Conservation (phyloP, 495 filamentous ascomycete genomes). For the Wilcoxina mikolae region DNA sequence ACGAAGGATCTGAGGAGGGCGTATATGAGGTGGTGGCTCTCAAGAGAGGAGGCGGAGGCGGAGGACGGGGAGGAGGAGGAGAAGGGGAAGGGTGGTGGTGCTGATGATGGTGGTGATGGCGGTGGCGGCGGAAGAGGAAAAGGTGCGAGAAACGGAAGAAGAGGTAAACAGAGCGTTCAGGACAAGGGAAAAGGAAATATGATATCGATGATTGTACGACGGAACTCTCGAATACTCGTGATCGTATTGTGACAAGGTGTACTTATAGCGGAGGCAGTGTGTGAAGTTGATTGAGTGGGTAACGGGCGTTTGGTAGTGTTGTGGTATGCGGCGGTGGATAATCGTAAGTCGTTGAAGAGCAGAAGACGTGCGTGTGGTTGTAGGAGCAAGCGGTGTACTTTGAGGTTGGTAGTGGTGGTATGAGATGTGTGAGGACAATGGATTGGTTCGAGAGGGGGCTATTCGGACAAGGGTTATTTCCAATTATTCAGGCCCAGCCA, state of each 20-base stretch:
- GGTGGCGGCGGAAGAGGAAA: neutral
- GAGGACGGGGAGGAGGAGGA: constrained; percentile 8
- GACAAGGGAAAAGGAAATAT: too few relatives aligned
- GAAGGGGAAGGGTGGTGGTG: neutral
- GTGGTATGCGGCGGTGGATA: neutral
- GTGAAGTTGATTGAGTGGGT: neutral
- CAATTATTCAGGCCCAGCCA: too few relatives aligned
- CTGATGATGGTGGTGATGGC: neutral
- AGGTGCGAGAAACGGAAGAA: neutral
- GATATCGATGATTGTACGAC: too few relatives aligned
- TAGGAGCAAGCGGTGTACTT: neutral
- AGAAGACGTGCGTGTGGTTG: too few relatives aligned
- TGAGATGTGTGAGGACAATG: neutral
- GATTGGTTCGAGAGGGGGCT: neutral
- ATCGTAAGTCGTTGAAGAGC: too few relatives aligned
- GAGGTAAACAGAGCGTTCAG: too few relatives aligned
- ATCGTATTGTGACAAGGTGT: neutral
- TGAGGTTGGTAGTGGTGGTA: neutral
- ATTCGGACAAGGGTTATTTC: neutral
- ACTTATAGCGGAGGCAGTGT: neutral
- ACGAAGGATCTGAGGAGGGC: constrained; percentile 10
- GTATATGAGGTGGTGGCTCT: constrained; percentile 10
- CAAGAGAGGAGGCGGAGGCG: constrained; percentile 8
- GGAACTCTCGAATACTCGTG: too few relatives aligned
- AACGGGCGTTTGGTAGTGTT: neutral